Evolutionary conservation across 306 rosid species (phyloP).

Genomic region (Casuarina cunninghamiana): DNA sequence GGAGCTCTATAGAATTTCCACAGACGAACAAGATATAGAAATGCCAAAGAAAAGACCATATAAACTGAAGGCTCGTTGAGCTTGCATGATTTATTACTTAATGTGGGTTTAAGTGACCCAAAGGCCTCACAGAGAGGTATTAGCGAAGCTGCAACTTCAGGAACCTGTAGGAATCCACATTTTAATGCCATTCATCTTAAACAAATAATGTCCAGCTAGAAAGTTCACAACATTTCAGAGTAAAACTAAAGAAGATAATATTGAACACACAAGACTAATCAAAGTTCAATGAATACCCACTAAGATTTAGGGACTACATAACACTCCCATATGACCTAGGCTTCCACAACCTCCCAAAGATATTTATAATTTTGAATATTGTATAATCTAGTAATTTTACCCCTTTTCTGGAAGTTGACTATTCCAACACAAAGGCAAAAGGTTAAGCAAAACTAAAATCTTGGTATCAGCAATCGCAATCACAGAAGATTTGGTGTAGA

Average conservation of each 20-base stretch:
- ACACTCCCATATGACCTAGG: neutral
- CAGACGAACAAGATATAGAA: conserved; percentile 68
- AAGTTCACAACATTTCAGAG: neutral
- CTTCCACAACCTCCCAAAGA: neutral
- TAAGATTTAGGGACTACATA: neutral
- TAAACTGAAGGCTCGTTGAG: conserved; percentile 53
- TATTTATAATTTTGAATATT: neutral
- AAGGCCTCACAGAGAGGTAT: conserved; percentile 78
- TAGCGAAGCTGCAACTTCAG: conserved; percentile 65
- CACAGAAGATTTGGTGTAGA: neutral
- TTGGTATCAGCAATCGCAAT: neutral
- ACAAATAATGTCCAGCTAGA: neutral
- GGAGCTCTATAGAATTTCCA: conserved; percentile 81
- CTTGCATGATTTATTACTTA: conserved; percentile 33
- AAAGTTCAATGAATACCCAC: neutral
- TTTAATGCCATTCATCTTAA: neutral
- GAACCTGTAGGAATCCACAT: conserved; percentile 46
- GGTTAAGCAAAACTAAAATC: neutral
- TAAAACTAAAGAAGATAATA: too few relatives aligned
- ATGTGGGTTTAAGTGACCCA: conserved; percentile 62
- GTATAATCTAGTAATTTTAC: neutral
- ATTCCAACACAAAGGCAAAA: neutral
- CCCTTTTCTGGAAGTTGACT: neutral
- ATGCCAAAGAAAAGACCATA: conserved; percentile 74
- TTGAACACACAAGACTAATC: neutral